Evolutionary conservation across 2,329 filamentous ascomycete species (phyloP).

Genomic region (Metarhizium album): DNA sequence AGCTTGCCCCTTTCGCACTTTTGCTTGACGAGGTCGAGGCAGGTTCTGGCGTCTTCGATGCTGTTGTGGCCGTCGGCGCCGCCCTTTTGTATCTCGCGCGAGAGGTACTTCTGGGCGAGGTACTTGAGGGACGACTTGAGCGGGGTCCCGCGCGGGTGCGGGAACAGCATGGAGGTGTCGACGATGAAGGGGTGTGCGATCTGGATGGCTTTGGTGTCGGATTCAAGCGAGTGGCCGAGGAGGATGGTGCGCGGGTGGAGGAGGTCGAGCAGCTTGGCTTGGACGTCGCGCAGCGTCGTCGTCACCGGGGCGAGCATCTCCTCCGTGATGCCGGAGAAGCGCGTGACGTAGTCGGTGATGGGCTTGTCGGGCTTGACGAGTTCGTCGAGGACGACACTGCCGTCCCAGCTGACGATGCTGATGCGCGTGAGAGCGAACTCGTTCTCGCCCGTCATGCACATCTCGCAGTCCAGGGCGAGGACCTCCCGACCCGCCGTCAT

Average conservation of each 20-base stretch:
- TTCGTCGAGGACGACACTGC: slow-evolving; percentile 72
- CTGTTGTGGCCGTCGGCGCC: slow-evolving; percentile 73
- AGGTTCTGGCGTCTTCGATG: slow-evolving; percentile 83
- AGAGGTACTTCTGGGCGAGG: slow-evolving; percentile 75
- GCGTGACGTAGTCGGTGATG: slow-evolving; percentile 89
- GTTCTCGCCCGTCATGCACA: slow-evolving; percentile 79
- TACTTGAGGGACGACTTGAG: slow-evolving; percentile 87
- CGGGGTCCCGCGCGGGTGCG: slow-evolving; percentile 80
- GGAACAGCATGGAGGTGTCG: slow-evolving; percentile 83
- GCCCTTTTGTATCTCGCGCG: slow-evolving; percentile 77
- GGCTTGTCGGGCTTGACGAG: slow-evolving; percentile 81
- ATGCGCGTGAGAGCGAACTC: slow-evolving; percentile 80
- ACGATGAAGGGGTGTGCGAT: slow-evolving; percentile 88
- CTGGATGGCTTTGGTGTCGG: slow-evolving; percentile 72
- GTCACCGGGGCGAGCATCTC: slow-evolving; percentile 74
- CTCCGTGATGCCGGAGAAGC: slow-evolving; percentile 84
- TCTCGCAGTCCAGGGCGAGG: slow-evolving; percentile 86
- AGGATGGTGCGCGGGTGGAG: slow-evolving; percentile 64
- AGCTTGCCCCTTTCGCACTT: slow-evolving; percentile 87
- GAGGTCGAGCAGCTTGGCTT: slow-evolving; percentile 61
- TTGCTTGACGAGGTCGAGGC: slow-evolving; percentile 84
- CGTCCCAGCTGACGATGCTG: slow-evolving; percentile 79
- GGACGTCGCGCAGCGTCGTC: slow-evolving; percentile 75
- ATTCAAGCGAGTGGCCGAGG: slow-evolving; percentile 71
- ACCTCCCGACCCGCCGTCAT: slow-evolving; percentile 72